phyloP scores from a whole-genome alignment of 1,139 yeast genomes.

The Lodderomyces metapsilosis region DNA sequence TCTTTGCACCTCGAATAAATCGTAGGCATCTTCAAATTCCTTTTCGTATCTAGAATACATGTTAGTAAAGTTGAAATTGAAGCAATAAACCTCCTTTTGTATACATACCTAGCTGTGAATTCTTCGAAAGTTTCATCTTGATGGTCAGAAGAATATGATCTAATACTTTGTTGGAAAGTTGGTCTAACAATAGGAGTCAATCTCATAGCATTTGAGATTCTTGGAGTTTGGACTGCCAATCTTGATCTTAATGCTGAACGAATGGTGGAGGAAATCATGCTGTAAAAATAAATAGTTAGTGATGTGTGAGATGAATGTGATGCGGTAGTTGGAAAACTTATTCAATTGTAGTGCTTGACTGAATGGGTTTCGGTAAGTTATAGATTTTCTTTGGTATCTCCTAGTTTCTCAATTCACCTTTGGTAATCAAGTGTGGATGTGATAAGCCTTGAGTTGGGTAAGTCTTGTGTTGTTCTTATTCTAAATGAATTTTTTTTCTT shows the following conservation, averaged over 20 bases:
- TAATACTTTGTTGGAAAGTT: conserved; percentile 9
- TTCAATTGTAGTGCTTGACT: neutral
- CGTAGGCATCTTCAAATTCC: conserved; percentile 97
- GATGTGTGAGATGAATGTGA: neutral
- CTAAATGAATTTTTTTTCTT: neutral
- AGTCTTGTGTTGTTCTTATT: neutral
- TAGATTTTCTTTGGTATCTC: neutral
- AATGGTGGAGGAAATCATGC: conserved; percentile 49
- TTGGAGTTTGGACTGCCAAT: conserved; percentile 27
- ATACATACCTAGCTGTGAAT: conserved; percentile 71
- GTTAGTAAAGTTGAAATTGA: neutral
- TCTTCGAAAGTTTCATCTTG: conserved; percentile 93
- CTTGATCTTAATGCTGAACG: conserved; percentile 56
- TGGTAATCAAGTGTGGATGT: neutral
- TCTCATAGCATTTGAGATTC: conserved; percentile 18
- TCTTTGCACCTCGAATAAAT: conserved; percentile 91
- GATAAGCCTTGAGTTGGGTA: too few species aligned
- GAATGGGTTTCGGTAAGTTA: neutral
- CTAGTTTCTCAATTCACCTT: conserved; percentile 2
- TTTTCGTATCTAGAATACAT: conserved; percentile 66
- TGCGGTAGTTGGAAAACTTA: too few species aligned
- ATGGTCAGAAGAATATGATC: conserved; percentile 49
- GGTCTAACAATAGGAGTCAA: conserved; percentile 18
- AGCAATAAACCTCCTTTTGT: neutral
- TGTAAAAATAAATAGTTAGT: conserved; percentile 2